phyloP scores from a whole-genome alignment of 2,329 filamentous ascomycete genomes.

The Basipetospora chlamydospora region DNA sequence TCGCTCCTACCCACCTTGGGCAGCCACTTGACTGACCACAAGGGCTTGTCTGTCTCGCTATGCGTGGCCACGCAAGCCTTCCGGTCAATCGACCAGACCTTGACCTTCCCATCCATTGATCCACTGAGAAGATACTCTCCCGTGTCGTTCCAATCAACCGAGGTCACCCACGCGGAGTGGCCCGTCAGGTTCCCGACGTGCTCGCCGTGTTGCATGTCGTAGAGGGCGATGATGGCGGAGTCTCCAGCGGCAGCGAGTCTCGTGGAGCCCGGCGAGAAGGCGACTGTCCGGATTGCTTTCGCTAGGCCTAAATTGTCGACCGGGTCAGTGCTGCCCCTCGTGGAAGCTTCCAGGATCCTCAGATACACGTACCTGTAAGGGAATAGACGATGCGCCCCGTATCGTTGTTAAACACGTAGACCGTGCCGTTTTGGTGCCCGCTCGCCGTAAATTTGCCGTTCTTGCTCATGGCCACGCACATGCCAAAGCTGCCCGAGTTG shows the following conservation, averaged over 20 bases:
- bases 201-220: slow-evolving; percentile 84
- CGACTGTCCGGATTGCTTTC: slow-evolving; percentile 70
- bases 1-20: slow-evolving; percentile 55
- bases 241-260: slow-evolving; percentile 85
- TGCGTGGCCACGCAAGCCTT: slow-evolving; percentile 82
- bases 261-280: slow-evolving; percentile 76
- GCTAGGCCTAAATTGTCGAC: slow-evolving; percentile 65
- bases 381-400: slow-evolving; percentile 75
- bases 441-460: slow-evolving; percentile 81
- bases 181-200: slow-evolving; percentile 74
- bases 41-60: slow-evolving; percentile 69
- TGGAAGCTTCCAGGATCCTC: neutral
- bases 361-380: slow-evolving; percentile 48
- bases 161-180: slow-evolving; percentile 77
- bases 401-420: slow-evolving; percentile 93
- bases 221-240: slow-evolving; percentile 74
- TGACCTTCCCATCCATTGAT: slow-evolving; percentile 83
- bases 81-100: slow-evolving; percentile 86
- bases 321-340: no score
- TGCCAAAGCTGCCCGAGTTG: slow-evolving; percentile 75
- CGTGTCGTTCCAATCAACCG: slow-evolving; percentile 82
- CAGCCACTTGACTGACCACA: slow-evolving; percentile 79
- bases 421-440: slow-evolving; percentile 79
- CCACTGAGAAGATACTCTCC: slow-evolving; percentile 85
- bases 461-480: slow-evolving; percentile 65